Evolutionary conservation across 352 stramenopile genomes (phyloP), one percentile per base, ranked within the genome.

Genomic region (Globisporangium nodosum): DNA sequence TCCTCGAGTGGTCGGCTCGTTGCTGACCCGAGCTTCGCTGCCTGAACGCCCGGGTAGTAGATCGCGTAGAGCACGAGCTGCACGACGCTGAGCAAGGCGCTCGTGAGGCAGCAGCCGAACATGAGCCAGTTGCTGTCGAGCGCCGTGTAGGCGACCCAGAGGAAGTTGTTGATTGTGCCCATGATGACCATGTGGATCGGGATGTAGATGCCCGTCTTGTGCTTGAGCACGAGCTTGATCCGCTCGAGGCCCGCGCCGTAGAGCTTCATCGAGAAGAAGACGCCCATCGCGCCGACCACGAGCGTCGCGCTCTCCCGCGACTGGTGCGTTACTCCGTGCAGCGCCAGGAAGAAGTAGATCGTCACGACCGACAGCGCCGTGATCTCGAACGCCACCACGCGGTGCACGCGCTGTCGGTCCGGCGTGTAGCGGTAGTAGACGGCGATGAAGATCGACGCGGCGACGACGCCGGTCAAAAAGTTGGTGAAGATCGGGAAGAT

Each of bases 401-500:
- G 64, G 11, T 65, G 42, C 30, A 79, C 67, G 42, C 58, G 62
- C 5, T 50, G n/a, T 9, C 61, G 65, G n/a, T 75, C 68, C 15
- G 66, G 51, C 15, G 69, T 71, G 62, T 73, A 79, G 21, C 63
- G 69, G n/a, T 79, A 84, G 63, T 83, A 87, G 13, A 84, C 69
- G 1, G 61, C 33, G n/a, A 87, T 56, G 63, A 83, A 88, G 27
- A 78, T 56, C 20, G 68, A 33, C 4, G 63, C 66, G 12, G 60
- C 65, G n/a, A 78, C 60, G 42, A 73, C 70, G 11, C 70, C 73
- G 24, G 72, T 67, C 16, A 54, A 49, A 40, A 76, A 77, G 33
- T 65, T 75, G 2, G 42, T 57, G 30, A 66, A 77, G 13, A 69
- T 63, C 52, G 68, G 66, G 40, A 67, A 79, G 48, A 72, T 74